Percentiles rank a stretch among this genome's conserved stretches.
Conservation (phyloP, 2,329 filamentous ascomycete genomes). For the Neonectria punicea region DNA sequence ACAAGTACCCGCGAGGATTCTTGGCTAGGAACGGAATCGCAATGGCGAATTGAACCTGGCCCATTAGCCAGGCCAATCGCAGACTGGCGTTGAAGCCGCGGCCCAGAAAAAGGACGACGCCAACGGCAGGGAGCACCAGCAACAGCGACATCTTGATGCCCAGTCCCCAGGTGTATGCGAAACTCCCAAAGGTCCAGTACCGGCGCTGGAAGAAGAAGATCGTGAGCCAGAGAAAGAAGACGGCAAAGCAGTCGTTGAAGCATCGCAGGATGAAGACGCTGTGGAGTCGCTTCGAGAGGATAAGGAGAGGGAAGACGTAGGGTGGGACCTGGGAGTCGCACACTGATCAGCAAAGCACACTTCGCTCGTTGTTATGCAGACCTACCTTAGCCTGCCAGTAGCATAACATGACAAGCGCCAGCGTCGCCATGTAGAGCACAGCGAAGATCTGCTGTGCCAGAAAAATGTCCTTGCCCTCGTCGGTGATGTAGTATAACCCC, state of each 20-base stretch:
- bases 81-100: conserved; percentile 74
- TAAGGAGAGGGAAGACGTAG: conserved; percentile 85
- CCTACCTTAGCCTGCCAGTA: conserved; percentile 78
- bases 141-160: conserved; percentile 97
- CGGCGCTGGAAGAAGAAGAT: conserved; percentile 81
- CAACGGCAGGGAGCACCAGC: conserved; percentile 83
- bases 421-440: conserved; percentile 78
- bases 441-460: conserved; percentile 88
- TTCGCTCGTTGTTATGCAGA: too few relatives aligned
- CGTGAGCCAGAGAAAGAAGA: conserved; percentile 84
- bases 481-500: conserved; percentile 79
- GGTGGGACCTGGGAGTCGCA: conserved; percentile 74
- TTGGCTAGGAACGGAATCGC: conserved; percentile 74
- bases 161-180: conserved; percentile 81
- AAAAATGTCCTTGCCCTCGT: conserved; percentile 78
- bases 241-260: conserved; percentile 96
- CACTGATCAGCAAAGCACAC: not conserved
- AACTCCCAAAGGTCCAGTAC: conserved; percentile 76
- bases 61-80: conserved; percentile 75
- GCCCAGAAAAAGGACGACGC: conserved; percentile 78
- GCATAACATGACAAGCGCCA: conserved; percentile 82
- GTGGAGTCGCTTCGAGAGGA: conserved; percentile 91
- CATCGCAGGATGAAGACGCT: conserved; percentile 92
- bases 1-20: conserved; percentile 77
- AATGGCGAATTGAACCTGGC: conserved; percentile 78